A percentile compares a stretch with the other conserved stretches of the same genome.
phyloP scores from a whole-genome alignment of 768 basidiomycete species.

The Agrocybe praecox region DNA sequence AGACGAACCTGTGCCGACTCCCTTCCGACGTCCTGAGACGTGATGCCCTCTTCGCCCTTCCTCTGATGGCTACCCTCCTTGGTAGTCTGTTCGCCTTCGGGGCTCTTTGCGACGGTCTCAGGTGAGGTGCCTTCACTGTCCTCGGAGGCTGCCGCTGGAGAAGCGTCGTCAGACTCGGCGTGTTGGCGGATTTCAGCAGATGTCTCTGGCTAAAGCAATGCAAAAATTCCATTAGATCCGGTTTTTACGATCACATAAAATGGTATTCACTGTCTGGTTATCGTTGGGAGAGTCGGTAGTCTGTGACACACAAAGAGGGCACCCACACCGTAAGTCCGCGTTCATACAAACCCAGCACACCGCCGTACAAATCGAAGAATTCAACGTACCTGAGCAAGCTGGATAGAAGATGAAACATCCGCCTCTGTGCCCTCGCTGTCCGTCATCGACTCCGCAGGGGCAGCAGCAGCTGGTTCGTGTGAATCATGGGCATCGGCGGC shows the following conservation, averaged over 20 bases:
- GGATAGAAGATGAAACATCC: constrained; percentile 34
- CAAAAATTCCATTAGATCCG: neutral
- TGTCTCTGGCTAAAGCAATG: constrained; percentile 8
- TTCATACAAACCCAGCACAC: too few species aligned
- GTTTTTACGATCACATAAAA: neutral
- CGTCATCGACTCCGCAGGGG: constrained; percentile 28
- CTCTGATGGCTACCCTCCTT: constrained; percentile 22
- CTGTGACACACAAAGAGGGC: neutral
- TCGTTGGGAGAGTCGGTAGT: constrained; percentile 27
- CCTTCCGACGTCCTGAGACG: constrained; percentile 23
- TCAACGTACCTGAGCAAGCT: constrained; percentile 31
- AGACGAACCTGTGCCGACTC: constrained; percentile 27
- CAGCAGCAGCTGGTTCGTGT: constrained; percentile 11
- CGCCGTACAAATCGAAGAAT: neutral
- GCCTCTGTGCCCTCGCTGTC: constrained; percentile 43
- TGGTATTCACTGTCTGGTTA: constrained; percentile 23
- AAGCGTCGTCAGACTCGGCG: constrained; percentile 7
- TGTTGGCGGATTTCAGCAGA: constrained; percentile 4
- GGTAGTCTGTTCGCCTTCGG: neutral
- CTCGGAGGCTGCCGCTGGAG: neutral
- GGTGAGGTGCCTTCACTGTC: neutral
- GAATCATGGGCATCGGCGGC: constrained; percentile 18
- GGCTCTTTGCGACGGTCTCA: neutral
- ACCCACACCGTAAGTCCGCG: neutral
- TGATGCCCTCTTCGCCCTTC: constrained; percentile 24